These are phyloP conservation scores for Yamadazyma sp. DNA, from an alignment of 1,139 yeast genomes.

Conservation along the genomic window DNA sequence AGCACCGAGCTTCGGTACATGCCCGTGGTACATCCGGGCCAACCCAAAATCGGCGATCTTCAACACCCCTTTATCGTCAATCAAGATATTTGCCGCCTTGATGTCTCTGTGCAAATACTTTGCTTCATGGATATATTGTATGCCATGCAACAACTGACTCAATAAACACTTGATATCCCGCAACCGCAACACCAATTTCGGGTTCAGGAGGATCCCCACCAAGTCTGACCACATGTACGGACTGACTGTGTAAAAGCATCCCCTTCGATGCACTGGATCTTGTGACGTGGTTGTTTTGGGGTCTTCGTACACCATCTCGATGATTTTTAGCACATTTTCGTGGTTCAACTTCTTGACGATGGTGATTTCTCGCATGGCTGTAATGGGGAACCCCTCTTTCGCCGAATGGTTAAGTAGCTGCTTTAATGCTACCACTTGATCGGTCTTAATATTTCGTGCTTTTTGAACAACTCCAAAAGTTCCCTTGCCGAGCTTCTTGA, in stretches of 20 bases:
- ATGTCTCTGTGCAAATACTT: constrained; percentile 84
- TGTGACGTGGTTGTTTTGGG: constrained; percentile 38
- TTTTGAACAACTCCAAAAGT: constrained; percentile 52
- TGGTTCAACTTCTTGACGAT: constrained; percentile 74
- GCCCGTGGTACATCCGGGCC: constrained; percentile 79
- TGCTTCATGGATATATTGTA: constrained; percentile 76
- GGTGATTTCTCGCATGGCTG: constrained; percentile 90
- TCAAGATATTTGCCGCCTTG: constrained; percentile 87
- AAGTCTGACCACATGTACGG: constrained; percentile 94
- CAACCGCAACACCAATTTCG: constrained; percentile 58
- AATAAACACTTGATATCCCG: constrained; percentile 82
- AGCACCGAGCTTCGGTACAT: constrained; percentile 54
- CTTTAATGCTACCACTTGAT: constrained; percentile 56
- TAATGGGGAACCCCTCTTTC: constrained; percentile 91
- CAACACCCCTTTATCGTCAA: constrained; percentile 72
- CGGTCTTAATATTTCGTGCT: constrained; percentile 32
- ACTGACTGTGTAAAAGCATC: constrained; percentile 78
- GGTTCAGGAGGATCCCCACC: constrained; percentile 89
- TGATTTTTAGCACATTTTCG: constrained; percentile 67
- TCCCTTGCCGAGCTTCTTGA: constrained; percentile 47
- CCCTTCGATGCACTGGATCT: constrained; percentile 40
- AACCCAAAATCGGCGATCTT: constrained; percentile 93
- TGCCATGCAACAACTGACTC: constrained; percentile 75
- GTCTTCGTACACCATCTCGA: constrained; percentile 79
- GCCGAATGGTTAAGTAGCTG: constrained; percentile 79